Conservation (phyloP, 768 basidiomycete species). For the Pleurotus salmoneostramineus region DNA sequence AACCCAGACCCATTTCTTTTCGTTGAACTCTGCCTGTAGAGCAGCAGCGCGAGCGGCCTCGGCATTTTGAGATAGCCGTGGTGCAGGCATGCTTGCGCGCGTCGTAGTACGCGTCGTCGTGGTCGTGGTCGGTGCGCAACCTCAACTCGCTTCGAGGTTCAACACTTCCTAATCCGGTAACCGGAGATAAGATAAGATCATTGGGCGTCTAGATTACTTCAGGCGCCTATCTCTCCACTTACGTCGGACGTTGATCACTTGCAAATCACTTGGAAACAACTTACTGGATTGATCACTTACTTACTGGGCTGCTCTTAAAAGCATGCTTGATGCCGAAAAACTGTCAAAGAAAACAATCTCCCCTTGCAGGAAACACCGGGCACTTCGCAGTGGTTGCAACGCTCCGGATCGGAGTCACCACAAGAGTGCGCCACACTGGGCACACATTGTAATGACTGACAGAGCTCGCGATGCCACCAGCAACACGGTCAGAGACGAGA, state of each 20-base stretch:
- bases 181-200: conserved; percentile 4
- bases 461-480: no score
- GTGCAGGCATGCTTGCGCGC: conserved; percentile 38
- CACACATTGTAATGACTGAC: no score
- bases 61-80: conserved; percentile 45
- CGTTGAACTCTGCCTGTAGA: conserved; percentile 93
- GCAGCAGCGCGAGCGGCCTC: conserved; percentile 85
- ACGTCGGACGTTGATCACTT: background rate
- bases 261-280: no score
- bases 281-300: background rate
- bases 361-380: no score
- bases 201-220: background rate
- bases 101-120: background rate
- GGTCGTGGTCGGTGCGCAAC: no score
- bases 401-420: no score
- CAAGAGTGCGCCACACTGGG: no score
- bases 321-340: no score
- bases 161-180: conserved; percentile 5
- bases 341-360: no score
- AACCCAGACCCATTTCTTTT: conserved; percentile 99
- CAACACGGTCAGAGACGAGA: no score
- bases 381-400: no score
- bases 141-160: background rate
- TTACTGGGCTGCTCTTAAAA: background rate
- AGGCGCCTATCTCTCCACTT: background rate